Conservation (phyloP, 129 eudicot genomes). For the Glebionis coronaria region DNA sequence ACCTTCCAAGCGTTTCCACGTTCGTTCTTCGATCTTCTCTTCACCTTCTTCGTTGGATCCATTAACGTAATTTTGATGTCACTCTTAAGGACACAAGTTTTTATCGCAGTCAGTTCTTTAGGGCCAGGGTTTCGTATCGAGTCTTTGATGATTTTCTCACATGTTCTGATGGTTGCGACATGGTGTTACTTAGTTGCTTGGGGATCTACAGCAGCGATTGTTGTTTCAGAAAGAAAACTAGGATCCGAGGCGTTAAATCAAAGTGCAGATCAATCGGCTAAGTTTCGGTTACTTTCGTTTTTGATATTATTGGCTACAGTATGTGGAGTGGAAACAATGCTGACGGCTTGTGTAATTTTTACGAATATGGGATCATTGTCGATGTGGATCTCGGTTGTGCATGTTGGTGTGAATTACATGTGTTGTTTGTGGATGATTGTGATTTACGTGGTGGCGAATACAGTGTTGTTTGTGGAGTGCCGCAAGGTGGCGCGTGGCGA, state of each 20-base stretch:
- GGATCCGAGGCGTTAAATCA: slow-evolving; percentile 46
- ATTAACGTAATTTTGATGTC: neutral
- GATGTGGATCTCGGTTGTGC: neutral
- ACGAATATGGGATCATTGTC: neutral
- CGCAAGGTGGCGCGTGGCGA: neutral
- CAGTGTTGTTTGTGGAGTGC: neutral
- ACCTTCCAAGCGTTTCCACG: slow-evolving; percentile 36
- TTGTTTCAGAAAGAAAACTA: slow-evolving; percentile 50
- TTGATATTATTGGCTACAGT: slow-evolving; percentile 10
- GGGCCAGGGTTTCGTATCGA: no score
- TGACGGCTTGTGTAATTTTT: neutral
- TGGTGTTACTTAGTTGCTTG: slow-evolving; percentile 33
- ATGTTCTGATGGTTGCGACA: neutral
- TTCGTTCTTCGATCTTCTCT: slow-evolving; percentile 34
- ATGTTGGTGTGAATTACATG: neutral
- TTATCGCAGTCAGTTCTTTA: no score
- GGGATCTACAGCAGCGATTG: slow-evolving; percentile 41
- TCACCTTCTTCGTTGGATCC: slow-evolving; percentile 28
- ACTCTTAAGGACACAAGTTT: neutral
- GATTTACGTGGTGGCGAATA: neutral
- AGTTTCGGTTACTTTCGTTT: slow-evolving; percentile 34
- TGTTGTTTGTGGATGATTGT: neutral
- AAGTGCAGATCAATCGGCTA: slow-evolving; percentile 42
- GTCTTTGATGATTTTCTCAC: neutral
- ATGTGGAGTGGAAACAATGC: no score